Base-by-base conservation (phyloP, 129 eudicot species). In the Sambucus nigra region DNA sequence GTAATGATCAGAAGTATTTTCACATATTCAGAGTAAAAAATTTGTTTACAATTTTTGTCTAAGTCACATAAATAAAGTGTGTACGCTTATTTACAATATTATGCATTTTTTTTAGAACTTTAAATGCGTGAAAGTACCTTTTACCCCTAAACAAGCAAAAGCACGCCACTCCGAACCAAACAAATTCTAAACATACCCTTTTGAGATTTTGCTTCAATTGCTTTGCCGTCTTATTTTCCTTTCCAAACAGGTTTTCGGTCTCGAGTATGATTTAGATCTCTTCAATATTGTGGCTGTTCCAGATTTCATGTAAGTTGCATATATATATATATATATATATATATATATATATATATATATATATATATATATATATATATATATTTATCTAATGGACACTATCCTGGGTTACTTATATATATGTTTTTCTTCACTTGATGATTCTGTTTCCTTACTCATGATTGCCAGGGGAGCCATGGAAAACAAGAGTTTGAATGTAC, bases 381-480 rank as follows among this genome's bases (percentile, higher is more conserved):
- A 2, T 33, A 35, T 64, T n/a, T n/a, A n/a, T n/a, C n/a, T n/a
- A n/a, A n/a, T n/a, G n/a, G n/a, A n/a, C n/a, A n/a, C n/a, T n/a
- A n/a, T 65, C 55, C n/a, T 15, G 45, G n/a, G 35, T 28, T 25
- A 39, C 18, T 25, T 8, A 8, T 42, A 14, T 21, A 3, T 52
- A 7, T 33, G 42, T 49, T 2, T 53, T 2, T 51, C 18, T 23
- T 51, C 45, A 22, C n/a, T 57, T 60, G 16, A 29, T 32, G 48
- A 48, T 44, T 46, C 25, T 56, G 3, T 68, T 20, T 51, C 13
- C 13, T 59, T 7, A 14, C 39, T 59, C 40, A 50, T 75, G 60
- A 48, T 69, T 72, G 25, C 32, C 86, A 89, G 97, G 95, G 98
- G 98, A 55, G 98, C 98, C 54, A 91, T 91, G 98, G 98, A 91